Conservation (phyloP, 1,139 yeast genomes). For the Suhomyces terraborum region DNA sequence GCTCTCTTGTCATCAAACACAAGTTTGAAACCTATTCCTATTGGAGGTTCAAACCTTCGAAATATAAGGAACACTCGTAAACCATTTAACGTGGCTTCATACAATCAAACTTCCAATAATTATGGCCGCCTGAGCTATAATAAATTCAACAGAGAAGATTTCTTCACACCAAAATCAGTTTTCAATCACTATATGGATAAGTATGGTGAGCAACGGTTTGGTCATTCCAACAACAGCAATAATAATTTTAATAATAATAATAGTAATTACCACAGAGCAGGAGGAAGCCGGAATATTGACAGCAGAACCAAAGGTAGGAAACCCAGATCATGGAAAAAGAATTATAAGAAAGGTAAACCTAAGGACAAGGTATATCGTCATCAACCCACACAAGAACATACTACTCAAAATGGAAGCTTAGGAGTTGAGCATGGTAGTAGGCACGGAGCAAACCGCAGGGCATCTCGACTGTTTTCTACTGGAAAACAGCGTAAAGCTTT, state of each 20-base stretch:
- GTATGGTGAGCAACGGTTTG: conserved; percentile 48
- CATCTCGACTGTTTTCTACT: conserved; percentile 36
- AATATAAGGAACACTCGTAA: conserved; percentile 55
- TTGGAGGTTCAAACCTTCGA: conserved; percentile 33
- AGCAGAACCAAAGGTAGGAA: conserved; percentile 38
- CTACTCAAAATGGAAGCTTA: not conserved
- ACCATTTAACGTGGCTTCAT: conserved; percentile 64
- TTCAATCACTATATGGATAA: conserved; percentile 73
- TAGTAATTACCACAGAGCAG: conserved; percentile 12
- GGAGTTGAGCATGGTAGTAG: conserved; percentile 5
- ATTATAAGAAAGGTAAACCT: conserved; percentile 15
- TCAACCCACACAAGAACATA: conserved; percentile 14
- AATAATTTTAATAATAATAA: conserved; percentile 13
- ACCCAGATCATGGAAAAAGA: conserved; percentile 34
- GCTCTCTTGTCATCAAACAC: conserved; percentile 46
- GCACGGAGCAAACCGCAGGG: conserved; percentile 15
- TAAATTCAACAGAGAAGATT: conserved; percentile 64
- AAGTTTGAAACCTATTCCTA: conserved; percentile 48
- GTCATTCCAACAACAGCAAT: conserved; percentile 17
- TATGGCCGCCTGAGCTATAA: conserved; percentile 21
- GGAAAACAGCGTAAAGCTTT: conserved; percentile 25
- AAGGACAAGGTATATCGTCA: conserved; percentile 19
- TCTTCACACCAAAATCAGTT: conserved; percentile 76
- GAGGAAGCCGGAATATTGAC: conserved; percentile 19
- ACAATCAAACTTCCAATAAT: conserved; percentile 37